Base-by-base conservation (phyloP, 768 basidiomycete genomes). In the Tephrocybe sp. region DNA sequence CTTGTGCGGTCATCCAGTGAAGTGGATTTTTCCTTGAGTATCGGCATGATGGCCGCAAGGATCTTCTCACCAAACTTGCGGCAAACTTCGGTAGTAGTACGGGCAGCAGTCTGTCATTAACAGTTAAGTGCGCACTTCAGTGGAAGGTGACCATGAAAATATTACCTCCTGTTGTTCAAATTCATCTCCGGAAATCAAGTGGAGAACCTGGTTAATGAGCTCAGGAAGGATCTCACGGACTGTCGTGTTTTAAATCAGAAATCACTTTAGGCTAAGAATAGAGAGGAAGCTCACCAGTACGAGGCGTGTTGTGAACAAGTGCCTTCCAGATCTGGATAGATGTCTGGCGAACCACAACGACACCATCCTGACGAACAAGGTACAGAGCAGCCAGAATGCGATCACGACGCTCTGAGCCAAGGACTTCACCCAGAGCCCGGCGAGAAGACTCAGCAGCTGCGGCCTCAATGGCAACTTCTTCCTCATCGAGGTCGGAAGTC, bases 261-360 rank as follows among this genome's bases (percentile, higher is more conserved):
- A 34, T 38, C 40, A 22, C 31, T 19, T 40, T 23, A 10, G 8
- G n/a, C 11, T 13, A 39, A 26, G 34, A 33, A 31, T 43, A 13
- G 33, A 10, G 17, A 30, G 32, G 46, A 31, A 43, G 39, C 72
- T 50, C 63, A 92, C 92, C 87, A 57, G 93, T 96, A 39, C 87
- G 77, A 5, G 92, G 94, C 0, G 93, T 96, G 60, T 96, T 98
- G 65, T 92, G 83, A 9, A 99, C 95, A 55, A 98, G 76, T 4
- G 93, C 96, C 70, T 98, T 98, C 97, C 97, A 99, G 56, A 98
- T 97, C 51, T 92, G 92, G 39, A 96, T 82, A 0, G 95, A 90
- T 2, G 92, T 84, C 64, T 92, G 90, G 35, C 96, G 84, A 33
- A 98, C 95, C 39, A 85, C 80, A 36, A 82, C 84, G 57, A 97